Base-by-base conservation (phyloP, 1,284 basidiomycete species). In the Ceratobasidium papillatum region DNA sequence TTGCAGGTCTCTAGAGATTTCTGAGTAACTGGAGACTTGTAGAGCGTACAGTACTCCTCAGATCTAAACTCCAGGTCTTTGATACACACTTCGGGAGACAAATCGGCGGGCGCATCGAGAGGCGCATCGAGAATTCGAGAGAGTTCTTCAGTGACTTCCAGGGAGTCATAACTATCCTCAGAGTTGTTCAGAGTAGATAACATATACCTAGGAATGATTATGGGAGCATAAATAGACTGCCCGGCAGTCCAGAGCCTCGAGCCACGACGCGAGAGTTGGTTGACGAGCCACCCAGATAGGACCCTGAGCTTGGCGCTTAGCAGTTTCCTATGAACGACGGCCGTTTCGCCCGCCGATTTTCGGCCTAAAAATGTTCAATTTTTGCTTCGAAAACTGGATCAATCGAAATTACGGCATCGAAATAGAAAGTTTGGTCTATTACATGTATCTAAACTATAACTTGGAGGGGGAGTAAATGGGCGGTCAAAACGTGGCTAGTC, bases 241-340 rank as follows among this genome's bases (percentile, higher is more conserved):
- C 27, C 54, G 27, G 25, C 8, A 8, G 54, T 56, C 27, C 54
- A 56, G 27, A 56, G 54, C 32, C 8, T 30, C 47, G 47, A 49
- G 54, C 54, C 54, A 58, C 54, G 27, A 27, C 30, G n/a, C 5
- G n/a, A 52, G 30, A 59, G 56, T 4, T 34, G 25, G 7, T 59
- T 27, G 56, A 9, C 22, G 14, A 17, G 25, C 36, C 25, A 30
- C 17, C 27, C 5, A 32, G 11, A 8, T 62, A 62, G 59, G 32
- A 38, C 59, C 59, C 59, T 62, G 27, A 58, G 56, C 56, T 32
- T 19, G 56, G 56, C 56, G 56, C 56, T 58, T 58, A 58, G 56
- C 56, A 17, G 27, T 58, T 32, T 58, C 56, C 56, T 58, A 58
- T 8, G 9, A 34, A 58, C 9, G 3, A 12, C 56, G 56, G 9